A percentile compares a stretch with the other conserved stretches of the same genome.
Conservation (phyloP, 306 rosid genomes). For the Begonia fuchsioides region DNA sequence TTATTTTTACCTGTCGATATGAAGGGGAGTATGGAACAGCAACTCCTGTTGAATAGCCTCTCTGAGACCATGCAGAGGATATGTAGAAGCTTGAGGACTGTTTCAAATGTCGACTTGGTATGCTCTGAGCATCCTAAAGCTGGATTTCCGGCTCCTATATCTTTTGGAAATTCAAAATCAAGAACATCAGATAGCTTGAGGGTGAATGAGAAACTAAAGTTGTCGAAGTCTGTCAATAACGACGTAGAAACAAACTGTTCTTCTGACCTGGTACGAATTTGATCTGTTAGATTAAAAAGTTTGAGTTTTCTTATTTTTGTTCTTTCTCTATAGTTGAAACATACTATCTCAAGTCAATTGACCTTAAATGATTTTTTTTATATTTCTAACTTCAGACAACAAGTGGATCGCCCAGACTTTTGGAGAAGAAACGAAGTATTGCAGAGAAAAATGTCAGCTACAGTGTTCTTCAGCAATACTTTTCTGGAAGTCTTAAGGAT, state of each 20-base stretch:
- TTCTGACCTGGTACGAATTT: not conserved
- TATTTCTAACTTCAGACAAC: not conserved
- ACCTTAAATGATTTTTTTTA: too few species aligned
- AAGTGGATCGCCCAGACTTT: constrained; percentile 7
- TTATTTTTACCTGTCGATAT: constrained; percentile 55
- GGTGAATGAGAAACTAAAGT: not conserved
- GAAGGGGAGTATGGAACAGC: constrained; percentile 47
- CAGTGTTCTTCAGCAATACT: constrained; percentile 63
- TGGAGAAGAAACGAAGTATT: constrained; percentile 35
- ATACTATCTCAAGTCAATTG: too few species aligned
- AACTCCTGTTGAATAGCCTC: constrained; percentile 52
- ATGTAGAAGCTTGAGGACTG: constrained; percentile 56
- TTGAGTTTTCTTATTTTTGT: not conserved
- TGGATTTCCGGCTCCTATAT: constrained; percentile 10
- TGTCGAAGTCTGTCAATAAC: not conserved
- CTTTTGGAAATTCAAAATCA: not conserved
- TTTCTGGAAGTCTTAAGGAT: constrained; percentile 75
- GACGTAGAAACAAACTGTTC: not conserved
- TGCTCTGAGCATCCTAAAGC: constrained; percentile 20
- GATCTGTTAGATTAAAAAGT: not conserved
- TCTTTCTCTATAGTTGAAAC: too few species aligned
- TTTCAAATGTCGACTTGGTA: constrained; percentile 29
- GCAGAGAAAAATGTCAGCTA: constrained; percentile 62
- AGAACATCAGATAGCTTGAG: not conserved
- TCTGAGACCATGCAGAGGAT: constrained; percentile 59